Evolutionary conservation across 805 yeast genomes (phyloP).

Genomic region (Clavispora phyllophila): DNA sequence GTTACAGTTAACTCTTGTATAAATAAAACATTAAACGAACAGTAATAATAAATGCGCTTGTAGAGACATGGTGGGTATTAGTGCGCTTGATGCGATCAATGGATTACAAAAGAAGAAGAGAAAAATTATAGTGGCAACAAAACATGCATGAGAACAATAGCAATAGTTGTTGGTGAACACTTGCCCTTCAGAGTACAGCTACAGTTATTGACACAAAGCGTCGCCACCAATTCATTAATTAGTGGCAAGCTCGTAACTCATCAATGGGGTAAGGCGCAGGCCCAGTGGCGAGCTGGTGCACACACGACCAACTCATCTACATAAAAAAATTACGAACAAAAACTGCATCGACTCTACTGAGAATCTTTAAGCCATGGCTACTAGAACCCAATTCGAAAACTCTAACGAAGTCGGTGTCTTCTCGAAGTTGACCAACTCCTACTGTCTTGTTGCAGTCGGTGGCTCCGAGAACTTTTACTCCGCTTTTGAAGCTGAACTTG

Average conservation of each 20-base stretch:
- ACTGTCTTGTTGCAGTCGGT: constrained; percentile 94
- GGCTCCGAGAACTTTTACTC: constrained; percentile 83
- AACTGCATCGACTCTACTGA: not conserved
- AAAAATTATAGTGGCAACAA: too few species aligned
- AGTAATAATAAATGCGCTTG: not conserved
- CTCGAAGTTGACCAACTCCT: constrained; percentile 91
- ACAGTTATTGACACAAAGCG: too few species aligned
- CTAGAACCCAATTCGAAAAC: constrained; percentile 77
- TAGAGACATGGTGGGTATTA: not conserved
- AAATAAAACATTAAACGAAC: not conserved
- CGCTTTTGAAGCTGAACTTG: constrained; percentile 95
- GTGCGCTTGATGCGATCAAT: too few species aligned
- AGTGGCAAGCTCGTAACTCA: not conserved
- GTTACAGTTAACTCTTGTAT: not conserved
- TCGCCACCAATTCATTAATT: not conserved
- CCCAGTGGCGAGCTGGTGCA: not conserved
- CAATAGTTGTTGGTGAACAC: too few species aligned
- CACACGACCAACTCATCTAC: constrained; percentile 6
- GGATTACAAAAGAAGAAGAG: too few species aligned
- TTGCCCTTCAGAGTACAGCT: too few species aligned
- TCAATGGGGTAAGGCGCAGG: not conserved
- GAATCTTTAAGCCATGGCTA: constrained; percentile 42
- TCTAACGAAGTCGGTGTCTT: constrained; percentile 92
- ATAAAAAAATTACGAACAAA: constrained; percentile 2
- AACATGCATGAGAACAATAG: too few species aligned